Evolutionary conservation across 2,329 filamentous ascomycete genomes (phyloP).

Genomic region (Fusarium sulawesiense): DNA sequence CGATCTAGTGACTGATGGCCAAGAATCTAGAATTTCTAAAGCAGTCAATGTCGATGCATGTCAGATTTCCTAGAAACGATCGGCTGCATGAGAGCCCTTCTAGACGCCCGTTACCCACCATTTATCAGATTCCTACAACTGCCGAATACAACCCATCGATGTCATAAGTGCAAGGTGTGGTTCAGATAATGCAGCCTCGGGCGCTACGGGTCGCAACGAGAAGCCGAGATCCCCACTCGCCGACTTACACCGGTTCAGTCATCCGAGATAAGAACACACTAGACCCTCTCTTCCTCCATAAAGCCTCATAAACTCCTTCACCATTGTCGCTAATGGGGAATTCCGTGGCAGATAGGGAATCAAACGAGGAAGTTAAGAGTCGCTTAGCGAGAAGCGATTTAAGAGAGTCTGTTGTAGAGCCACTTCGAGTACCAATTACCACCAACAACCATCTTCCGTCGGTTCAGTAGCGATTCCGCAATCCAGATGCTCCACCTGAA

Average conservation of each 20-base stretch:
- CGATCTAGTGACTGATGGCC: too few relatives aligned
- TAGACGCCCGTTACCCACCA: too few relatives aligned
- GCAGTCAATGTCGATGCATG: neutral
- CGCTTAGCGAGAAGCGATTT: too few relatives aligned
- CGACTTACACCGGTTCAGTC: neutral
- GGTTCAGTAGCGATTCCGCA: too few relatives aligned
- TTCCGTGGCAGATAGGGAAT: too few relatives aligned
- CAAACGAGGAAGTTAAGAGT: too few relatives aligned
- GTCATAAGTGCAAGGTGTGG: neutral
- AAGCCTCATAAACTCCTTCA: too few relatives aligned
- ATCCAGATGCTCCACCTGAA: too few relatives aligned
- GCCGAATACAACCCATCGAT: accelerated
- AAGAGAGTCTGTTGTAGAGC: neutral
- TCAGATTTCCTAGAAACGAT: neutral
- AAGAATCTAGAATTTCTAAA: accelerated
- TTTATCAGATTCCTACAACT: neutral
- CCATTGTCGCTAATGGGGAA: too few relatives aligned
- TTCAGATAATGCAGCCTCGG: neutral
- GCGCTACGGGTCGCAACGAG: neutral
- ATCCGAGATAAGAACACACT: neutral
- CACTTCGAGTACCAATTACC: constrained; percentile 4
- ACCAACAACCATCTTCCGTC: neutral
- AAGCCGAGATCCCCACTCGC: neutral
- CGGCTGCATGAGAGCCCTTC: neutral
- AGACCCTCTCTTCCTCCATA: too few relatives aligned